Base-by-base conservation (phyloP, 2,329 filamentous ascomycete genomes). In the Aspergillus sp. region DNA sequence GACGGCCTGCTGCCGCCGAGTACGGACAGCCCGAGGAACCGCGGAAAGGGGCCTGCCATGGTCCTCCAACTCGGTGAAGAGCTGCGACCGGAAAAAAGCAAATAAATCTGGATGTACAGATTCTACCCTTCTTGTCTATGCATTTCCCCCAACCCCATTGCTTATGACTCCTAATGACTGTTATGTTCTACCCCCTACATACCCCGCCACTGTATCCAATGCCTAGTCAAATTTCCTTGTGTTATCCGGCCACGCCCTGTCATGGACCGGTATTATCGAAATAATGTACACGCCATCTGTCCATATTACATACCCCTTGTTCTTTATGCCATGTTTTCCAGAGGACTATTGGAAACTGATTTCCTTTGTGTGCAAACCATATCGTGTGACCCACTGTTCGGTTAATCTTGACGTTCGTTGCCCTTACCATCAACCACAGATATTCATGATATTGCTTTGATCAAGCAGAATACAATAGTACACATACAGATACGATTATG, bases 51-150 rank as follows among this genome's bases (percentile, higher is more conserved):
- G 63, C 79, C 75, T 13, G 85, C 85, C 7, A 75, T 88, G n/a
- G 83, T 85, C 36, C 83, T 90, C 80, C 86, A 89, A 67, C 79
- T 90, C 13, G 88, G 88, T 19, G 87, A 87, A 55, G 86, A 89
- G 71, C 79, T 90, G 43, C 78, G 84, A 49, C 82, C 81, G 62
- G 86, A 65, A 71, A 32, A 32, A 25, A n/a, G 38, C n/a, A 19
- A 38, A 32, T 59, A 13, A 19, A 2, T 6, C 13, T 30, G 25
- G 30, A 32, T 43, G 21, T 47, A 32, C n/a, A 49, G 4, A 50
- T 17, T 13, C 8, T 23, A 48, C 25, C 54, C 25, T 67, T 61
- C 60, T 54, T 67, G 60, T 66, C 53, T 53, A 65, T 67, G 57
- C 60, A 61, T 65, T 49, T 25, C 25, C 54, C 15, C 41, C 32